phyloP scores from a whole-genome alignment of 148 eudicot genomes.

The Polygonum aviculare region DNA sequence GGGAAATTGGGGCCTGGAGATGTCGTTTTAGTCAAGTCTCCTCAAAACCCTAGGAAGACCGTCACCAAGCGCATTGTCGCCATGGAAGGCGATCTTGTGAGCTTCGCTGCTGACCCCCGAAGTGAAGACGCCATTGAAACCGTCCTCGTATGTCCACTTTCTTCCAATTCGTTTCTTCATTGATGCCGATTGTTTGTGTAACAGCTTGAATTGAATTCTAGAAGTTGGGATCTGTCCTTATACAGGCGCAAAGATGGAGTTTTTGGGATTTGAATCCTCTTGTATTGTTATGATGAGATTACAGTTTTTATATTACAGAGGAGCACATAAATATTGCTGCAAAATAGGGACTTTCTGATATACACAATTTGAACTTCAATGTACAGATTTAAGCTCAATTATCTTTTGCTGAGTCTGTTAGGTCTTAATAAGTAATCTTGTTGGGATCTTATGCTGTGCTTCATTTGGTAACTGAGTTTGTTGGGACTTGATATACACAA shows the following conservation, averaged over 20 bases:
- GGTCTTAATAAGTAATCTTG: too few relatives aligned
- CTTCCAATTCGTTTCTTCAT: neutral
- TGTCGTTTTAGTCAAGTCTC: conserved; percentile 49
- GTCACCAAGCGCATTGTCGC: conserved; percentile 58
- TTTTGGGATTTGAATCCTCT: too few relatives aligned
- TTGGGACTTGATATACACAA: too few relatives aligned
- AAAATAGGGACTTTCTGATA: too few relatives aligned
- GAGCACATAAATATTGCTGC: too few relatives aligned
- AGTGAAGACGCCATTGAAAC: conserved; percentile 30
- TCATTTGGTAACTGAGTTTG: too few relatives aligned
- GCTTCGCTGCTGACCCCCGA: conserved; percentile 30
- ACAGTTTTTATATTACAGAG: too few relatives aligned
- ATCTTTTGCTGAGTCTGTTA: too few relatives aligned
- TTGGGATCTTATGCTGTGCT: too few relatives aligned
- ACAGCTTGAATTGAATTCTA: neutral
- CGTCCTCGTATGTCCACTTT: conserved; percentile 33
- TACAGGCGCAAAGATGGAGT: neutral
- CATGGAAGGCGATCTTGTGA: conserved; percentile 63
- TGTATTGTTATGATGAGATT: too few relatives aligned
- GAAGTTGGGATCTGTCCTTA: neutral
- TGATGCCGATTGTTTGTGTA: neutral
- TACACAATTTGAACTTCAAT: too few relatives aligned
- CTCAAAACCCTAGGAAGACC: conserved; percentile 50
- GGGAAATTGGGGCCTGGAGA: conserved; percentile 55
- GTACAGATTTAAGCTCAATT: too few relatives aligned